Conservation (phyloP, 2,329 filamentous ascomycete genomes). For the Blastomyces percursus region DNA sequence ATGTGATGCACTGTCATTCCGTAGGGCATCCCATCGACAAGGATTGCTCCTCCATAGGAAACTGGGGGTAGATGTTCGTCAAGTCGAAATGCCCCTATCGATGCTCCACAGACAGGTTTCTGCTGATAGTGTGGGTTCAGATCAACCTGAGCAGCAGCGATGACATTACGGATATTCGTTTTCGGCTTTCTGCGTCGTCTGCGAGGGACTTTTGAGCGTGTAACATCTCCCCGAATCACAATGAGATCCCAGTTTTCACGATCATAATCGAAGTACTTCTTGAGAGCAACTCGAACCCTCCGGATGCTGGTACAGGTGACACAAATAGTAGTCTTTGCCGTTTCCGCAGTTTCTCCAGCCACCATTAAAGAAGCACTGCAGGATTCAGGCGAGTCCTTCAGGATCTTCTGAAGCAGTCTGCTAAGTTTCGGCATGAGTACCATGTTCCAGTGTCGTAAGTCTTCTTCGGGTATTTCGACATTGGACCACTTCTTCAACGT, state of each 20-base stretch:
- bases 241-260: slow-evolving; percentile 48
- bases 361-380: slow-evolving; percentile 51
- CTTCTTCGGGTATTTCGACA: slow-evolving; percentile 44
- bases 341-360: slow-evolving; percentile 47
- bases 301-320: slow-evolving; percentile 50
- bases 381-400: slow-evolving; percentile 50
- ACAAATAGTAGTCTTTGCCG: slow-evolving; percentile 50
- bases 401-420: slow-evolving; percentile 47
- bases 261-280: slow-evolving; percentile 48
- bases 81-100: slow-evolving; percentile 81
- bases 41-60: slow-evolving; percentile 76
- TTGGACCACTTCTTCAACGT: slow-evolving; percentile 37
- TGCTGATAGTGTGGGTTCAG: slow-evolving; percentile 67
- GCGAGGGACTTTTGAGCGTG: slow-evolving; percentile 42
- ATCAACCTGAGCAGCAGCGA: slow-evolving; percentile 22
- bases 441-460: slow-evolving; percentile 49
- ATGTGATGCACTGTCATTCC: slow-evolving; percentile 98
- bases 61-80: slow-evolving; percentile 80
- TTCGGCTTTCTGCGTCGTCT: slow-evolving; percentile 32
- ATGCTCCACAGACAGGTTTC: slow-evolving; percentile 72
- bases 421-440: slow-evolving; percentile 47
- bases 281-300: slow-evolving; percentile 48
- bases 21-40: slow-evolving; percentile 73
- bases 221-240: slow-evolving; percentile 49
- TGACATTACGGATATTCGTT: slow-evolving; percentile 20